Evolutionary conservation across 148 eudicot species (phyloP).

Genomic region (Rhododendron ovatum): DNA sequence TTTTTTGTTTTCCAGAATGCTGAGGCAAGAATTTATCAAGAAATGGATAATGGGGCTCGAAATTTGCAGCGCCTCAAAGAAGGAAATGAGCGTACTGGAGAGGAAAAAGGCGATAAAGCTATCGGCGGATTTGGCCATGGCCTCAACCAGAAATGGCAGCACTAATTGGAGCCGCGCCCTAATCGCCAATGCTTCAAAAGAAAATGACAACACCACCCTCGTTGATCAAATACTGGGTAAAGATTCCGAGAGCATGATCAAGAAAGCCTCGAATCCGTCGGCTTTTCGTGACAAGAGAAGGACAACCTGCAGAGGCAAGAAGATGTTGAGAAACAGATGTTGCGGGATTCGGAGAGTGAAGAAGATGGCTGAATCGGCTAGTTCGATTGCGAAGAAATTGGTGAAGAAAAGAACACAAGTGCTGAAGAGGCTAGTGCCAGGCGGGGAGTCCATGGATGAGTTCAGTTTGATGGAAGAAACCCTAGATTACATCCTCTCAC

Average conservation of each 20-base stretch:
- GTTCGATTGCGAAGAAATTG: constrained; percentile 44
- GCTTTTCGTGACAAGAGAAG: constrained; percentile 10
- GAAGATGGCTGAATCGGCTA: constrained; percentile 14
- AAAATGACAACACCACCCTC: constrained; percentile 13
- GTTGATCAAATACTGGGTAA: constrained; percentile 18
- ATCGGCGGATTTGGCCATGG: constrained; percentile 73
- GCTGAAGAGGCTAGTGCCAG: constrained; percentile 59
- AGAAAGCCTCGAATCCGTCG: background rate
- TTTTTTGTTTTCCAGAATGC: constrained; percentile 20
- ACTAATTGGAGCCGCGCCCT: constrained; percentile 58
- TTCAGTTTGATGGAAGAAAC: constrained; percentile 53
- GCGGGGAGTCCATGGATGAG: constrained; percentile 70
- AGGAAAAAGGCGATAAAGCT: constrained; percentile 67
- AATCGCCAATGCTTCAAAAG: constrained; percentile 33
- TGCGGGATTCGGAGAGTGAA: constrained; percentile 1
- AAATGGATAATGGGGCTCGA: constrained; percentile 59
- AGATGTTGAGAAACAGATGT: constrained; percentile 25
- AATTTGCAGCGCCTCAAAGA: constrained; percentile 34
- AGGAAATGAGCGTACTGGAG: constrained; percentile 40
- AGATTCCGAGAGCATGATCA: background rate
- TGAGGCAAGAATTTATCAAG: constrained; percentile 53
- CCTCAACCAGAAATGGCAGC: constrained; percentile 40
- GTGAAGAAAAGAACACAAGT: constrained; percentile 60
- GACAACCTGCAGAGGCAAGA: constrained; percentile 24
- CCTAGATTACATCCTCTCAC: constrained; percentile 64